Evolutionary conservation across 768 basidiomycete genomes (phyloP), one percentile per base, ranked within the genome.

Genomic region (Termitomyces eurrhizus): DNA sequence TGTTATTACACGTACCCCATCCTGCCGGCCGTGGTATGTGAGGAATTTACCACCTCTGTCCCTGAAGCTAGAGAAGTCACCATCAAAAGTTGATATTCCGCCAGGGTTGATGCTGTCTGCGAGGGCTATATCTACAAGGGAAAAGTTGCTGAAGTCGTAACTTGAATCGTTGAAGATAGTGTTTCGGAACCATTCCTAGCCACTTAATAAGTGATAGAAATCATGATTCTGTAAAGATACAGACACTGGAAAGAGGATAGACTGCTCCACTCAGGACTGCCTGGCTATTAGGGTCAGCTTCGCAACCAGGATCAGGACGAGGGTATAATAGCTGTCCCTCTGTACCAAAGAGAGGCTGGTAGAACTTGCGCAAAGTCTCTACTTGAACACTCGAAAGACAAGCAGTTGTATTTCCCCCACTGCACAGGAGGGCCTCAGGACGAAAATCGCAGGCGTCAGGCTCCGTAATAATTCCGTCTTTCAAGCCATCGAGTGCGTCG

Each of bases 31-130:
- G 35, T 62, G 61, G 41, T 62, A 62, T 13, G 61, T 54, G 21
- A 62, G 26, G 32, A 62, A 62, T 42, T 62, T 62, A 14, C 61
- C 61, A 2, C 61, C 61, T 11, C 61, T 24, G 33, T 55, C 24
- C 7, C 52, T 62, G 48, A 62, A 62, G 2, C 14, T 21, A 18
- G 57, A 58, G 11, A 62, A n/a, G 32, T 58, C 52, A 6, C 61
- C 61, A 26, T 50, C 32, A 39, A 58, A 62, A 18, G 57, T 62
- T 1, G 57, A 52, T 1, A 54, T 54, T 37, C 52, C 52, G 16
- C 57, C 57, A 18, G 62, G 62, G 18, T 62, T 59, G 21, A 62
- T 50, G 11, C 21, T 37, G 14, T 62, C 50, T 7, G 57, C 49
- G n/a, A 62, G 29, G 7, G 49, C 54, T 36, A 62, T 54, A 53